Percentiles rank a stretch among this genome's conserved stretches.
phyloP scores from a whole-genome alignment of 2,329 filamentous ascomycete species.

The Colletotrichum sp. region DNA sequence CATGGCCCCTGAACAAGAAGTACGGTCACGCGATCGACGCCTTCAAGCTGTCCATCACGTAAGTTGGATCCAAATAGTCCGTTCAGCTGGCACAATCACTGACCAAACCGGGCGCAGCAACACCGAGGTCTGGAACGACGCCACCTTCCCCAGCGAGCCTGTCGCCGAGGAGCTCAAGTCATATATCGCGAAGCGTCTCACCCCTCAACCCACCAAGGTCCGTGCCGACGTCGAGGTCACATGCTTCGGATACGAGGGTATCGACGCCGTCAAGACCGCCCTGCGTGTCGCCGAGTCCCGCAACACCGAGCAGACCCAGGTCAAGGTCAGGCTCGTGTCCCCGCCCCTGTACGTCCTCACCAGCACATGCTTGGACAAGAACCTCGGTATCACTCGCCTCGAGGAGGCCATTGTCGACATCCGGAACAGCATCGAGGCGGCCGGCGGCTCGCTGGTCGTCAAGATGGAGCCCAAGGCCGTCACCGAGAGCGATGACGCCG shows the following conservation, averaged over 20 bases:
- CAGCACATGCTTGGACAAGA: conserved; percentile 94
- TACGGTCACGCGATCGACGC: conserved; percentile 97
- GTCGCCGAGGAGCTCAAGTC: conserved; percentile 89
- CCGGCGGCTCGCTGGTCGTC: conserved; percentile 81
- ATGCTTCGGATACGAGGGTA: conserved; percentile 95
- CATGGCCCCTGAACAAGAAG: conserved; percentile 97
- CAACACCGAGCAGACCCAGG: conserved; percentile 90
- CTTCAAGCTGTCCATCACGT: conserved; percentile 99
- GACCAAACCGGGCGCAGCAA: conserved; percentile 62
- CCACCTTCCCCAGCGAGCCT: conserved; percentile 83
- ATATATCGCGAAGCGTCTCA: conserved; percentile 97
- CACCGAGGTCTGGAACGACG: conserved; percentile 93
- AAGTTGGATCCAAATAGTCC: conserved; percentile 36
- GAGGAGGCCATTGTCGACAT: conserved; percentile 92
- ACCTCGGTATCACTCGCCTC: conserved; percentile 79
- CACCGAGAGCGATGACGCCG: conserved; percentile 96
- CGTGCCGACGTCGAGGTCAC: conserved; percentile 97
- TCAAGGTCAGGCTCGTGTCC: conserved; percentile 98
- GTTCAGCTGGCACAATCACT: background rate
- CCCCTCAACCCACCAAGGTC: conserved; percentile 98
- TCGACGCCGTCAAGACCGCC: conserved; percentile 95
- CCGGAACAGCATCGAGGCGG: conserved; percentile 75
- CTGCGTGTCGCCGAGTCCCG: conserved; percentile 89
- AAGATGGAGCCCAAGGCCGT: conserved; percentile 99
- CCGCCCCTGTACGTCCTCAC: conserved; percentile 97